phyloP scores from a whole-genome alignment of 2,329 filamentous ascomycete genomes.

The Monosporascus sp. region DNA sequence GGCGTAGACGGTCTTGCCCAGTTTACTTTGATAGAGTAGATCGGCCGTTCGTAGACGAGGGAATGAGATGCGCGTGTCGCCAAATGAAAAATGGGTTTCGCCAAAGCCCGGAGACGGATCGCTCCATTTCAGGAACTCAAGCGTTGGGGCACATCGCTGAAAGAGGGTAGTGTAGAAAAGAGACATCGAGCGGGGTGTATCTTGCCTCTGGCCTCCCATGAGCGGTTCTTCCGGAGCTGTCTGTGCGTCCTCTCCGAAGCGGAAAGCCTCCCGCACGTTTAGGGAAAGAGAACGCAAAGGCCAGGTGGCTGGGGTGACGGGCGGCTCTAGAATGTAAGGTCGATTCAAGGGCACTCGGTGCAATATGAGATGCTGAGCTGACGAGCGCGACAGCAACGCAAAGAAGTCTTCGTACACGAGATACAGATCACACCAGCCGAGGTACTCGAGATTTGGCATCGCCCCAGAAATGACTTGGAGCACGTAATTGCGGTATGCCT shows the following conservation, averaged over 20 bases:
- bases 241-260: too few species aligned
- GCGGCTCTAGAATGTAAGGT: not conserved
- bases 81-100: not conserved
- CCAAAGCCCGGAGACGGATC: not conserved
- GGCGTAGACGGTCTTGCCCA: not conserved
- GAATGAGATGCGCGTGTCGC: not conserved
- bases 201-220: not conserved
- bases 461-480: not conserved
- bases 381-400: not conserved
- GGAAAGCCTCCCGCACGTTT: not conserved
- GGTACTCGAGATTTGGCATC: not conserved
- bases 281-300: not conserved
- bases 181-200: not conserved
- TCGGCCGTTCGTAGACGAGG: not conserved
- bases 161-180: not conserved
- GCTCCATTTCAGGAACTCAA: not conserved
- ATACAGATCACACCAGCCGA: not conserved
- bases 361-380: not conserved
- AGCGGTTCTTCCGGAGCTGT: too few species aligned
- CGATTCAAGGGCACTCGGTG: not conserved
- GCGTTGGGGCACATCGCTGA: conserved; percentile 1
- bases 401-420: not conserved
- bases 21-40: not conserved
- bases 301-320: not conserved
- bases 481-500: not conserved